Percentiles rank a stretch among this genome's conserved stretches.
These are phyloP conservation scores for Colletotrichum sp. DNA, from an alignment of 2,329 filamentous ascomycete genomes.

Conservation along the genomic window DNA sequence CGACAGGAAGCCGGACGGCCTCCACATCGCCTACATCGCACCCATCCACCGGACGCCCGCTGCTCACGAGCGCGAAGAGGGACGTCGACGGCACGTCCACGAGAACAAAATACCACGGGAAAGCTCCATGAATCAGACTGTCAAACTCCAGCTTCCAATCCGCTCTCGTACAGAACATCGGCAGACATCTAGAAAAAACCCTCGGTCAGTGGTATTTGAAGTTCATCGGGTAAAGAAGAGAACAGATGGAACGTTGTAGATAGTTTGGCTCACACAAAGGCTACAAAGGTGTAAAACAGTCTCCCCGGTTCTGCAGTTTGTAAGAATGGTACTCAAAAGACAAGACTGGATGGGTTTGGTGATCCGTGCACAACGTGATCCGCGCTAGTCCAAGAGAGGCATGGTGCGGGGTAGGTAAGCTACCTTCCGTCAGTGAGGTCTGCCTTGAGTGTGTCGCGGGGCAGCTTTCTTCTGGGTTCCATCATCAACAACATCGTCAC, in stretches of 20 bases:
- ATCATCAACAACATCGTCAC: constrained; percentile 5
- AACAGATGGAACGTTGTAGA: not conserved
- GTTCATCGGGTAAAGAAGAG: not conserved
- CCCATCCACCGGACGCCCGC: not conserved
- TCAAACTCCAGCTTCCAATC: not conserved
- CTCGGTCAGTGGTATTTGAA: not conserved
- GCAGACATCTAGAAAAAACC: not conserved
- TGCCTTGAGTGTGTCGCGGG: constrained; percentile 2
- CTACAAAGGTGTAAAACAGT: not conserved
- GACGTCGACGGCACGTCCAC: not conserved
- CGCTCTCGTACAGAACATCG: not conserved
- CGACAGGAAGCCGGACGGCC: not conserved
- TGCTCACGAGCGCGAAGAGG: not conserved
- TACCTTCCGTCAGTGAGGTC: not conserved
- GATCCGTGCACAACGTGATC: not conserved
- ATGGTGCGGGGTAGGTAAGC: constrained; percentile 20
- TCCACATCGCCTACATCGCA: not conserved
- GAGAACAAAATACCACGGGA: not conserved
- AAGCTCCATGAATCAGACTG: not conserved
- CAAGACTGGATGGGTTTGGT: not conserved
- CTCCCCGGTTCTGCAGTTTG: not conserved
- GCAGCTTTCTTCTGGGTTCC: constrained; percentile 16
- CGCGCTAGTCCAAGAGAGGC: constrained; percentile 8
- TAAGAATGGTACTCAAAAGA: not conserved
- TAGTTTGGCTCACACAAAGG: not conserved